Percentiles rank a stretch among this genome's conserved stretches.
Evolutionary conservation across 106 monocot genomes (phyloP).

Genomic region (Acanthochlamys bracteata): DNA sequence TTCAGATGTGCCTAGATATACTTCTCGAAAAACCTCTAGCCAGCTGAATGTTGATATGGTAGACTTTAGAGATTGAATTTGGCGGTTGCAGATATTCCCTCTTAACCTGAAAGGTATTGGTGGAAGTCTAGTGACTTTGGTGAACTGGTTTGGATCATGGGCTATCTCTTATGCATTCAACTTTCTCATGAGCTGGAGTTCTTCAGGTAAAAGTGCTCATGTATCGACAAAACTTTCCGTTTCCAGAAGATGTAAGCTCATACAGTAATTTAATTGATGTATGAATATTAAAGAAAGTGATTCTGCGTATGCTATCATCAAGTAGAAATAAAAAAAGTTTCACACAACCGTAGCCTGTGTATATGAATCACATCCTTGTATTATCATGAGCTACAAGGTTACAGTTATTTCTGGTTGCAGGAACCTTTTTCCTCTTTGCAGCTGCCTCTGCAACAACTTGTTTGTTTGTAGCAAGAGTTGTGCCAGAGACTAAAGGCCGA

Average conservation of each 20-base stretch:
- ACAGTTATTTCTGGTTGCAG: conserved; percentile 35
- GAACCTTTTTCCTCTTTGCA: conserved; percentile 57
- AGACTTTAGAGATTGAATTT: background rate
- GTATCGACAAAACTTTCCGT: too few relatives aligned
- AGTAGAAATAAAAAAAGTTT: too few relatives aligned
- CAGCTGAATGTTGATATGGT: background rate
- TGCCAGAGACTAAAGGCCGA: conserved; percentile 14
- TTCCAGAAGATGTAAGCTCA: too few relatives aligned
- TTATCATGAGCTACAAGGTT: too few relatives aligned
- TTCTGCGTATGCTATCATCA: too few relatives aligned
- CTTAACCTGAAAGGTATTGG: conserved; percentile 44
- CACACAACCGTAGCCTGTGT: too few relatives aligned
- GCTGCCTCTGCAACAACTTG: conserved; percentile 34
- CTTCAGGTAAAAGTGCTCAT: too few relatives aligned
- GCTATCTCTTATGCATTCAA: conserved; percentile 19
- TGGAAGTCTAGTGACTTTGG: conserved; percentile 31
- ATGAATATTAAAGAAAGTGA: too few relatives aligned
- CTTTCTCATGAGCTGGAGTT: conserved; percentile 26
- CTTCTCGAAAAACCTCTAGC: too few relatives aligned
- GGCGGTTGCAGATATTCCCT: conserved; percentile 31
- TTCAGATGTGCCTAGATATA: background rate
- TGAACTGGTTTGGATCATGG: conserved; percentile 29
- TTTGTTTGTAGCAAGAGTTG: conserved; percentile 10
- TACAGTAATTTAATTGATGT: too few relatives aligned
- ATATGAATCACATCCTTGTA: too few relatives aligned